Evolutionary conservation across 2,329 filamentous ascomycete genomes (phyloP).

Genomic region (Aureobasidium vineae): DNA sequence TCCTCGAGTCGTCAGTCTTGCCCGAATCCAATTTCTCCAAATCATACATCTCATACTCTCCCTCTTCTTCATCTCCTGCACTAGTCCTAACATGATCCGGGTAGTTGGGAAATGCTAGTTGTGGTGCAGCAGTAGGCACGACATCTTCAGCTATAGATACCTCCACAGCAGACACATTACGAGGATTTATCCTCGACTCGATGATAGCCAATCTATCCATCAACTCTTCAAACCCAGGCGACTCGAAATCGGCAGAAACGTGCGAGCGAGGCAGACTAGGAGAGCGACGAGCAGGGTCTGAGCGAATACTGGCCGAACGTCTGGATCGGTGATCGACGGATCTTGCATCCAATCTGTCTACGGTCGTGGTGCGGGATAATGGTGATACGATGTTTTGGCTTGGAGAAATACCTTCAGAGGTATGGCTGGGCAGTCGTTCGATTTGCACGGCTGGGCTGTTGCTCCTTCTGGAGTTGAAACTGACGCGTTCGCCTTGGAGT

Average conservation of each 20-base stretch:
- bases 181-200: conserved; percentile 1
- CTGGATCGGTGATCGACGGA: background rate
- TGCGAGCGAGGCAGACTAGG: background rate
- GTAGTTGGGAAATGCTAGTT: background rate
- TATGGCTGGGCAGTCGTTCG: background rate
- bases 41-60: background rate
- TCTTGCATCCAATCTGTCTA: background rate
- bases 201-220: conserved; percentile 18
- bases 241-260: background rate
- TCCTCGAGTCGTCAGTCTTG: conserved; percentile 17
- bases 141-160: background rate
- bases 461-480: background rate
- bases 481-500: conserved; percentile 9
- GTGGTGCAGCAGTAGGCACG: background rate
- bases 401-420: background rate
- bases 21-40: background rate
- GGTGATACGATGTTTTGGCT: no score
- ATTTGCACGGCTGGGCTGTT: background rate
- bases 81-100: background rate
- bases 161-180: background rate
- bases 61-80: background rate
- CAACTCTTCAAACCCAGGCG: conserved; percentile 14
- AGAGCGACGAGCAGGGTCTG: background rate
- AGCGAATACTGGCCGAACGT: background rate
- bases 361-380: background rate